A percentile compares a stretch with the other conserved stretches of the same genome.
These are phyloP conservation scores for Populus tomentosa DNA, from an alignment of 441 rosid species.

Conservation along the genomic window DNA sequence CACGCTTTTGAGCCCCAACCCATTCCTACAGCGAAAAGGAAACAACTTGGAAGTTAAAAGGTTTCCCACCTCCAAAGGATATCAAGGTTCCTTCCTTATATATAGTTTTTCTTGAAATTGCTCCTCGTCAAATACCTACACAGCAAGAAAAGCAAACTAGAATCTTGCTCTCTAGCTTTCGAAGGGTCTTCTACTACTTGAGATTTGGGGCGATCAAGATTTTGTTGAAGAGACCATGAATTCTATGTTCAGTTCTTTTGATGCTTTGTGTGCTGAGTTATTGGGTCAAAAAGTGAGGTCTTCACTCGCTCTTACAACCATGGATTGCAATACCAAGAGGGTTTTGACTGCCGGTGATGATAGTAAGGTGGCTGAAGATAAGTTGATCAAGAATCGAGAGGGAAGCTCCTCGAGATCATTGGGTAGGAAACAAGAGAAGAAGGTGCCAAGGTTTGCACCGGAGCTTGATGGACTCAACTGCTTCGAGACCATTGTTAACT, in stretches of 20 bases:
- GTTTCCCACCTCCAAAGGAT: too few relatives aligned
- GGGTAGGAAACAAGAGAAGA: background rate
- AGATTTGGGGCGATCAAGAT: background rate
- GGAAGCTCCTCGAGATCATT: conserved; percentile 7
- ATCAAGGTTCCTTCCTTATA: too few relatives aligned
- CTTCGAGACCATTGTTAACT: conserved; percentile 46
- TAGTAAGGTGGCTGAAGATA: background rate
- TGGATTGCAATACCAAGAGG: background rate
- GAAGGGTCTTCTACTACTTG: background rate
- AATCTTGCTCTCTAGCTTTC: too few relatives aligned
- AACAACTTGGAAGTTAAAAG: too few relatives aligned
- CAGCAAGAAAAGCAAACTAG: too few relatives aligned
- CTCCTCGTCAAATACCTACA: too few relatives aligned
- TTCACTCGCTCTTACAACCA: conserved; percentile 3
- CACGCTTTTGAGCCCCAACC: too few relatives aligned
- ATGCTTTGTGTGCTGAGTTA: conserved; percentile 38
- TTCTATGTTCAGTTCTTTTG: conserved; percentile 55
- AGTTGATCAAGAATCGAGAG: background rate
- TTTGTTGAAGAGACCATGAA: conserved; percentile 28
- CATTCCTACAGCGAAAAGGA: too few relatives aligned
- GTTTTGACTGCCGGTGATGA: background rate
- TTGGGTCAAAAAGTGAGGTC: conserved; percentile 28
- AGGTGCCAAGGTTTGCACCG: conserved; percentile 35
- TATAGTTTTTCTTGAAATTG: too few relatives aligned
- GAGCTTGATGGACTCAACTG: conserved; percentile 55